Evolutionary conservation across 1,139 yeast species (phyloP).

Genomic region (Nakaseomyces nivariensis): DNA sequence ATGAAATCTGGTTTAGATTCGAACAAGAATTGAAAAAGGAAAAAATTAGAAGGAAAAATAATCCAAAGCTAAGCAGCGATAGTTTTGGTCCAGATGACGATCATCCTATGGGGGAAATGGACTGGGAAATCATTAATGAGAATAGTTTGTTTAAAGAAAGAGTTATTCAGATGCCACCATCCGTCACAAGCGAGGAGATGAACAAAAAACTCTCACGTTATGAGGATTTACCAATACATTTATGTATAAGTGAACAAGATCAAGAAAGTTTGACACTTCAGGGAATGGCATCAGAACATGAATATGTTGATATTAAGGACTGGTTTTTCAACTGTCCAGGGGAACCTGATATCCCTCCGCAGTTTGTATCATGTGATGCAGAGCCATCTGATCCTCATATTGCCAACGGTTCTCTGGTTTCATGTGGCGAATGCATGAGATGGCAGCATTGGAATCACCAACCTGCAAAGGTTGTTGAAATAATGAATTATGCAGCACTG

Average conservation of each 20-base stretch:
- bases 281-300: slow-evolving; percentile 14
- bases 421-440: slow-evolving; percentile 27
- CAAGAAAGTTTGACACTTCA: slow-evolving; percentile 14
- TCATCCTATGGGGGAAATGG: slow-evolving; percentile 8
- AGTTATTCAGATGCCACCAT: background rate
- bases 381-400: slow-evolving; percentile 26
- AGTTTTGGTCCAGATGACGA: slow-evolving; percentile 1
- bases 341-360: slow-evolving; percentile 8
- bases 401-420: slow-evolving; percentile 15
- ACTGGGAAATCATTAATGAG: slow-evolving; percentile 11
- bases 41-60: slow-evolving; percentile 9
- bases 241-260: slow-evolving; percentile 22
- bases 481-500: slow-evolving; percentile 8
- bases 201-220: background rate
- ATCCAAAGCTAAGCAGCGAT: slow-evolving; percentile 2
- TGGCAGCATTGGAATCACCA: slow-evolving; percentile 30
- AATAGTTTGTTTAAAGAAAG: slow-evolving; percentile 7
- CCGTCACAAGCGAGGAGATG: background rate
- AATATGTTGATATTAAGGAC: slow-evolving; percentile 17
- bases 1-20: slow-evolving; percentile 22
- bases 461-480: slow-evolving; percentile 9
- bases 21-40: slow-evolving; percentile 21
- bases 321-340: slow-evolving; percentile 29
- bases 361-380: slow-evolving; percentile 11
- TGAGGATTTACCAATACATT: slow-evolving; percentile 23